phyloP scores from a whole-genome alignment of 2,329 filamentous ascomycete species.

The Phoma sp. region DNA sequence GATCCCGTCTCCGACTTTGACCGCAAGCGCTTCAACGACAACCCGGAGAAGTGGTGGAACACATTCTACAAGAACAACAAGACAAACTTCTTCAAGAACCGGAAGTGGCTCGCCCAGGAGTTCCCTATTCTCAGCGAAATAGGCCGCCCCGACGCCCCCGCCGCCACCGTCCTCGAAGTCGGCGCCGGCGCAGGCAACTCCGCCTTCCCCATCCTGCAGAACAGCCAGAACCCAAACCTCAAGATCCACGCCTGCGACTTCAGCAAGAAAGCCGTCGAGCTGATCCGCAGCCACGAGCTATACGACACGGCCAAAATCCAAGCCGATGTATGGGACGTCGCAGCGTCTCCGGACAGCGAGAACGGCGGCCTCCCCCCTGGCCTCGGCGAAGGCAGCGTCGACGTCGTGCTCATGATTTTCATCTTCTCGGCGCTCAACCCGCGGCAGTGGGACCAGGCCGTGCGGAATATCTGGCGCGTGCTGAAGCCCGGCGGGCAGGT shows the following conservation, averaged over 20 bases:
- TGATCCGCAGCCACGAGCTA: conserved; percentile 81
- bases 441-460: conserved; percentile 80
- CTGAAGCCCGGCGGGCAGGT: conserved; percentile 94
- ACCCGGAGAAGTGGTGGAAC: conserved; percentile 98
- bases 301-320: conserved; percentile 78
- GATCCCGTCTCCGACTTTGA: conserved; percentile 93
- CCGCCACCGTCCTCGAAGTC: conserved; percentile 80
- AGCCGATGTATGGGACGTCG: conserved; percentile 94
- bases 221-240: conserved; percentile 82
- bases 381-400: conserved; percentile 78
- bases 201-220: conserved; percentile 85
- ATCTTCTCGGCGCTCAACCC: conserved; percentile 94
- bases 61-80: conserved; percentile 98
- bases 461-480: conserved; percentile 80
- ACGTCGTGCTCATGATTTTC: conserved; percentile 94
- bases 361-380: conserved; percentile 72
- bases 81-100: conserved; percentile 97
- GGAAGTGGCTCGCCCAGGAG: conserved; percentile 96
- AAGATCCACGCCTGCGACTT: conserved; percentile 96
- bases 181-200: conserved; percentile 97
- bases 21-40: conserved; percentile 85
- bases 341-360: conserved; percentile 57
- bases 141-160: conserved; percentile 73
- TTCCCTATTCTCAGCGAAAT: conserved; percentile 87
- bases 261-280: conserved; percentile 90